Base-by-base conservation (phyloP, 768 basidiomycete species). In the Trametes maxima region DNA sequence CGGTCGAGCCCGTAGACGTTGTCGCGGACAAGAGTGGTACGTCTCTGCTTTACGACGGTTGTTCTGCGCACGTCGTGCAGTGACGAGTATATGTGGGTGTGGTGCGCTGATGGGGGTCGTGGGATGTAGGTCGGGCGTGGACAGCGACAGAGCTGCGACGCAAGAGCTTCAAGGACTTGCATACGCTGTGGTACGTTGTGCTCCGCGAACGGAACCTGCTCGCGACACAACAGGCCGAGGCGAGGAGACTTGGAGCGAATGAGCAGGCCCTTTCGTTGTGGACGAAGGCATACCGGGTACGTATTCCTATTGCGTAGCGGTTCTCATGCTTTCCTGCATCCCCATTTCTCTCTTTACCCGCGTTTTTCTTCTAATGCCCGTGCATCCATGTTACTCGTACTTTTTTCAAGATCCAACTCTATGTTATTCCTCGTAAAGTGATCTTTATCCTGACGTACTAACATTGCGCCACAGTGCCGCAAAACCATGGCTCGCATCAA, bases 401-500 rank as follows among this genome's bases (percentile, higher is more conserved):
- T 22, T 11, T 33, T 3, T 8, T 3, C 28, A 33, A 33, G 8
- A 33, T 33, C 8, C 28, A 33, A 8, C 28, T 8, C 28, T 8
- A 33, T 33, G 28, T 33, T 8, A 3, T 8, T 3, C 28, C 28
- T 3, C 28, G 4, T 8, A 8, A 33, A 33, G 28, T 19, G 17
- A 25, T 8, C 7, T 14, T 2, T 3, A 10, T 19, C 5, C 24
- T 5, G 13, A 25, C 12, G 40, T 28, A 52, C 43, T 37, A 14
- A 28, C 17, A 46, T 19, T 58, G 36, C 21, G 13, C 35, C 17
- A 7, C 16, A 97, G 94, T 89, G 87, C 74, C 89, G 91, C 21
- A 96, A 95, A 79, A 89, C 92, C 19, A 96, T 97, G 94, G 94
- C 92, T n/a, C 87, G 93, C 19, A 94, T 98, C 74, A 98, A 98